A percentile compares a stretch with the other conserved stretches of the same genome.
These are phyloP conservation scores for Hyaloscypha variabilis DNA, from an alignment of 495 filamentous ascomycete species.

Conservation along the genomic window DNA sequence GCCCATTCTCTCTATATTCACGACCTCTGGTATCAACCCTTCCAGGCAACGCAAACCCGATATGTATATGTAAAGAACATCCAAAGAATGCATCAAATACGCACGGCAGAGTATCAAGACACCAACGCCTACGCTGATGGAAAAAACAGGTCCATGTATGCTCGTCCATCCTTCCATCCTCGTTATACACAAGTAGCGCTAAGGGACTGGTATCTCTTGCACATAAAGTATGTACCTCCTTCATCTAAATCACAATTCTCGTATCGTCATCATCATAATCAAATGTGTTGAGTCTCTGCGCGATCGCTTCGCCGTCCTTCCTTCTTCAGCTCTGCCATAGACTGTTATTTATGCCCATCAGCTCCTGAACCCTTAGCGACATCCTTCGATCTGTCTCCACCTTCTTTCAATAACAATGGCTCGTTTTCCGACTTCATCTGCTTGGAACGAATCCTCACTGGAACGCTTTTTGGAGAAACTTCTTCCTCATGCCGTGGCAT, in stretches of 20 bases:
- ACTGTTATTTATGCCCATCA: background rate
- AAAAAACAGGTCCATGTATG: background rate
- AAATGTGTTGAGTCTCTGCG: background rate
- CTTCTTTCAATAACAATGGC: background rate
- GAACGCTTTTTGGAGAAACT: background rate
- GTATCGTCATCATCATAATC: background rate
- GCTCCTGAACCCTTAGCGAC: background rate
- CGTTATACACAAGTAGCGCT: background rate
- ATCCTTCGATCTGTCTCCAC: background rate
- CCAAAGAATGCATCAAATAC: background rate
- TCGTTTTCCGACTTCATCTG: slow-evolving; percentile 1
- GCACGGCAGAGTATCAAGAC: background rate
- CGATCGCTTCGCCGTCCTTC: background rate
- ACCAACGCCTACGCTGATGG: slow-evolving; percentile 12
- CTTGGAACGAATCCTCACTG: background rate
- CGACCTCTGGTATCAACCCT: slow-evolving; percentile 1
- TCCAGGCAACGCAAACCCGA: background rate
- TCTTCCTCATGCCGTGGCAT: slow-evolving; percentile 3
- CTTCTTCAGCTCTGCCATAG: background rate
- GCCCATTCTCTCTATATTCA: background rate
- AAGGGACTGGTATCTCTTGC: background rate
- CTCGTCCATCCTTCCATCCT: background rate
- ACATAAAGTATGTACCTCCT: background rate
- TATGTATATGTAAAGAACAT: background rate
- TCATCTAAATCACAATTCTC: background rate